Conservation (phyloP, 1,139 yeast species). For the Yamadazyma kanchanaburiensis region DNA sequence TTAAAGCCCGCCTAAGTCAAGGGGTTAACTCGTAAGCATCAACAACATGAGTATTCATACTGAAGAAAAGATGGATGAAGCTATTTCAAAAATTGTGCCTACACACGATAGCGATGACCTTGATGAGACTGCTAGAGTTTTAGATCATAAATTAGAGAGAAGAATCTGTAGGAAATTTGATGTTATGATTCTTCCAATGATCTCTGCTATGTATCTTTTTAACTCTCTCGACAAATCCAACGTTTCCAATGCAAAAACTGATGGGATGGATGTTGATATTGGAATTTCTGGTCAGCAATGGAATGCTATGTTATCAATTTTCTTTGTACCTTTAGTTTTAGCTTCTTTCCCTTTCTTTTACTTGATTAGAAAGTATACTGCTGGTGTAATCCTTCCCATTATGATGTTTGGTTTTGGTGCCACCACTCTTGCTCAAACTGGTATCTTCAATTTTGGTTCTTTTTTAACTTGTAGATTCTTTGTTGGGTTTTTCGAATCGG, state of each 20-base stretch:
- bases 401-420: conserved; percentile 28
- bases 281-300: conserved; percentile 24
- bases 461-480: conserved; percentile 25
- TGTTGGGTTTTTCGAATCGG: conserved; percentile 27
- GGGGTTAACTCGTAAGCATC: too few species aligned
- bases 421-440: conserved; percentile 20
- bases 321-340: conserved; percentile 28
- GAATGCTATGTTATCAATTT: conserved; percentile 27
- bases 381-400: conserved; percentile 26
- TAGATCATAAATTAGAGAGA: conserved; percentile 19
- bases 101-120: conserved; percentile 13
- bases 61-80: conserved; percentile 11
- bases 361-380: conserved; percentile 24
- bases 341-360: conserved; percentile 34
- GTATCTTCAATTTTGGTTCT: conserved; percentile 21
- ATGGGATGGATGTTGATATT: conserved; percentile 23
- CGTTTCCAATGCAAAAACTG: conserved; percentile 26
- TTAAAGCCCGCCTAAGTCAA: too few species aligned
- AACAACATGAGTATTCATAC: too few species aligned
- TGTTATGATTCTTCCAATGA: conserved; percentile 25
- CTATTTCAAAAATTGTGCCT: conserved; percentile 15
- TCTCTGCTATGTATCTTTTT: conserved; percentile 25
- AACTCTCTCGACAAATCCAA: conserved; percentile 28
- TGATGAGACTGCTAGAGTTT: conserved; percentile 8
- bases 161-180: conserved; percentile 31